Evolutionary conservation across 108 stramenopile species (phyloP).

Genomic region (Bacterosira constricta): DNA sequence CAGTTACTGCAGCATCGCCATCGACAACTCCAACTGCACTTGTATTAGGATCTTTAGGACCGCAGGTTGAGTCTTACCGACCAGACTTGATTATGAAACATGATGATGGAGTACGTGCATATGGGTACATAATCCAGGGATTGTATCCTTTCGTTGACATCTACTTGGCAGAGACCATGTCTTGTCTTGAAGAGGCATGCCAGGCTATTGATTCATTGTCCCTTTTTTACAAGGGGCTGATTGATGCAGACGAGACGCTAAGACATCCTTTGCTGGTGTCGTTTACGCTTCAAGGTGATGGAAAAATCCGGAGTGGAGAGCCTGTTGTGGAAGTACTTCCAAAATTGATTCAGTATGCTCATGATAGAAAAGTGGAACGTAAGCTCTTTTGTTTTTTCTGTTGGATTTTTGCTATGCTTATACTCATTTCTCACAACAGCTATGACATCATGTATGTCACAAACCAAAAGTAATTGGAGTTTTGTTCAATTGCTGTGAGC

Average conservation of each 20-base stretch:
- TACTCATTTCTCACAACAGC: neutral
- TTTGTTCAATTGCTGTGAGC: constrained; percentile 84
- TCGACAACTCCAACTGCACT: constrained; percentile 2
- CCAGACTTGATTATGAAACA: constrained; percentile 70
- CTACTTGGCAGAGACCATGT: constrained; percentile 84
- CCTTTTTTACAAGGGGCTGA: neutral
- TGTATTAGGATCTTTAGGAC: constrained; percentile 78
- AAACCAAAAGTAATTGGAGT: constrained; percentile 43
- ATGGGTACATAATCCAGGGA: constrained; percentile 50
- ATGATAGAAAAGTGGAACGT: constrained; percentile 36
- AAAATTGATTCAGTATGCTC: constrained; percentile 34
- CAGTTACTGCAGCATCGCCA: constrained; percentile 10
- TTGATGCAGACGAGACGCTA: neutral
- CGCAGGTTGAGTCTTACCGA: constrained; percentile 78
- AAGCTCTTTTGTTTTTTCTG: constrained; percentile 12
- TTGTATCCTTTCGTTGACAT: constrained; percentile 67
- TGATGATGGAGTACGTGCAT: constrained; percentile 58
- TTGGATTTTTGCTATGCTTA: neutral
- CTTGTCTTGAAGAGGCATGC: constrained; percentile 67
- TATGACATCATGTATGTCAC: neutral
- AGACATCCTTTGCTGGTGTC: constrained; percentile 66
- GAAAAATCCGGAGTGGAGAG: constrained; percentile 68
- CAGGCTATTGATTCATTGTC: constrained; percentile 73
- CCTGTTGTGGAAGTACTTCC: constrained; percentile 40
- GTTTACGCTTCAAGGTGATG: constrained; percentile 64